A percentile compares a stretch with the other conserved stretches of the same genome.
phyloP scores from a whole-genome alignment of 352 stramenopile species.

The Globisporangium cederbergense region DNA sequence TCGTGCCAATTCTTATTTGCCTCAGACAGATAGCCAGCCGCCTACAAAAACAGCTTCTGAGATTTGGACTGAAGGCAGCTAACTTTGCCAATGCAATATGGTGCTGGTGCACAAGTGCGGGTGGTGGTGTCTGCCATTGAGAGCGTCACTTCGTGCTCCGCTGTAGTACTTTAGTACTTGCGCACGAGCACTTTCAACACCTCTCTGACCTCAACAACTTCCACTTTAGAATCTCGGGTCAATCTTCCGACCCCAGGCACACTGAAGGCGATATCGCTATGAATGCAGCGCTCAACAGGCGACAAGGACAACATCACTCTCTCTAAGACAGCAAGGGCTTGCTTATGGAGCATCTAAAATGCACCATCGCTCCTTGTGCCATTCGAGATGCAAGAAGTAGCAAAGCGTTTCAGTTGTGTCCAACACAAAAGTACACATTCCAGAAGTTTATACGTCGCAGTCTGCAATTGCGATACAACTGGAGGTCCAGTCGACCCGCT shows the following conservation, averaged over 20 bases:
- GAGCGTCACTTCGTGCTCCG: not conserved
- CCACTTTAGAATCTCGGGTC: not conserved
- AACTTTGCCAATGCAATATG: not conserved
- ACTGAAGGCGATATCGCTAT: not conserved
- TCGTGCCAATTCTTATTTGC: not conserved
- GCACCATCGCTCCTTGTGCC: not conserved
- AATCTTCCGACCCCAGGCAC: not conserved
- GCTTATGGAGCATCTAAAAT: not conserved
- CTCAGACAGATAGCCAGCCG: not conserved
- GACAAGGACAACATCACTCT: too few relatives aligned
- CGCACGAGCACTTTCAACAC: not conserved
- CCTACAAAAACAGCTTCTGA: not conserved
- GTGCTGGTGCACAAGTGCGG: not conserved
- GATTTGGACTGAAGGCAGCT: too few relatives aligned
- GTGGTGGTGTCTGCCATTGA: not conserved
- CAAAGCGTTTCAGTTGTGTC: not conserved
- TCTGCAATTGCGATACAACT: not conserved
- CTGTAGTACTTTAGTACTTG: not conserved
- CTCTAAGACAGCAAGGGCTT: not conserved
- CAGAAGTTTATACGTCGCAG: not conserved
- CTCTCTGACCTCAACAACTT: slow-evolving; percentile 9
- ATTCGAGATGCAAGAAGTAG: not conserved
- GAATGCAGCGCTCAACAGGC: too few relatives aligned
- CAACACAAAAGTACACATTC: not conserved
- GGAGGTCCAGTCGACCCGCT: not conserved